Evolutionary conservation across 805 yeast species (phyloP).

Genomic region (Schwanniomyces polymorphus): DNA sequence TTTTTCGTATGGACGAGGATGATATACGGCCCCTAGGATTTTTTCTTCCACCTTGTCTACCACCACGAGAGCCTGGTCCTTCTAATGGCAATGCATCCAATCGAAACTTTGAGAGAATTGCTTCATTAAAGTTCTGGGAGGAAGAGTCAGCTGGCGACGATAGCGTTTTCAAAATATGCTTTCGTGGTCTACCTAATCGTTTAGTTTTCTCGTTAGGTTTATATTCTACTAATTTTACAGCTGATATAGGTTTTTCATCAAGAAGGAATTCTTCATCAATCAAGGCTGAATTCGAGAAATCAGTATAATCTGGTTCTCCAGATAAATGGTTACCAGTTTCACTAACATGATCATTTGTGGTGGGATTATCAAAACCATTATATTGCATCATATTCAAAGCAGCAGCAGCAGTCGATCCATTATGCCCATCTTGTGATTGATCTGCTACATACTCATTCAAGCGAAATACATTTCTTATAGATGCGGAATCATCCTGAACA

Average conservation of each 20-base stretch:
- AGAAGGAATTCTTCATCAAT: neutral
- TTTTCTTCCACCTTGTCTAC: constrained; percentile 17
- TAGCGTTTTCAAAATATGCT: constrained; percentile 17
- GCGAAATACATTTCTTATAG: constrained; percentile 10
- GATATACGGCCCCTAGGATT: constrained; percentile 27
- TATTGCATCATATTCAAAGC: constrained; percentile 21
- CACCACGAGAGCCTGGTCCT: constrained; percentile 44
- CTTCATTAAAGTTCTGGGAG: constrained; percentile 26
- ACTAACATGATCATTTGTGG: neutral
- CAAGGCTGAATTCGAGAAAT: neutral
- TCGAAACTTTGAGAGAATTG: constrained; percentile 31
- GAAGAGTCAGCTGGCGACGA: constrained; percentile 15
- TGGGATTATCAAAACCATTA: constrained; percentile 10
- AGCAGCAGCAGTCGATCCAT: constrained; percentile 13
- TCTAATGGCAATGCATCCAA: constrained; percentile 33
- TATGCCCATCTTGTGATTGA: neutral
- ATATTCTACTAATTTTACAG: constrained; percentile 26
- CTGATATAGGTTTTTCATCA: neutral
- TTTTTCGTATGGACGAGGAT: constrained; percentile 16
- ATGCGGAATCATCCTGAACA: neutral
- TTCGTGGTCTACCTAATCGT: constrained; percentile 38
- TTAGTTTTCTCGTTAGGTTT: constrained; percentile 29
- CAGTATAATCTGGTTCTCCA: neutral
- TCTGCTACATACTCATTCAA: constrained; percentile 14
- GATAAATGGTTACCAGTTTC: neutral